These are phyloP conservation scores for Ascochyta koolunga DNA, from an alignment of 2,329 filamentous ascomycete species.

Conservation along the genomic window DNA sequence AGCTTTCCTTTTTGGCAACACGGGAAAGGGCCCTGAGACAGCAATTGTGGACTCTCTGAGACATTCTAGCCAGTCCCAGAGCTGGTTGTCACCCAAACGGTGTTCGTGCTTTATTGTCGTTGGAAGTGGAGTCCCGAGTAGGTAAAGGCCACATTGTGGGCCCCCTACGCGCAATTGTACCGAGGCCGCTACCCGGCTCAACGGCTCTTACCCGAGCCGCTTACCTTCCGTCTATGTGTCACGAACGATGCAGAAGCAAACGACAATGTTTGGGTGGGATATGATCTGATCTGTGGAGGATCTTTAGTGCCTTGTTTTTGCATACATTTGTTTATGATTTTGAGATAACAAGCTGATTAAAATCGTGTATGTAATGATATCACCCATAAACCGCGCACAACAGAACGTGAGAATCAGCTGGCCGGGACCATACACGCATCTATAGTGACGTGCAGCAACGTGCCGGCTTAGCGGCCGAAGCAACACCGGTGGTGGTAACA, in stretches of 20 bases:
- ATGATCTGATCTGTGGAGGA: neutral
- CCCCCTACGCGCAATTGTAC: neutral
- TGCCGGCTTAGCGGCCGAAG: neutral
- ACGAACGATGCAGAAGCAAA: neutral
- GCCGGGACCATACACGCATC: too few species aligned
- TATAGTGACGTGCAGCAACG: neutral
- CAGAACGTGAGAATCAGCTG: neutral
- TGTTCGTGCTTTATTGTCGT: neutral
- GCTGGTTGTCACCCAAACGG: neutral
- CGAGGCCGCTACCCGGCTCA: conserved; percentile 1
- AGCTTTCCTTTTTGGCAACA: neutral
- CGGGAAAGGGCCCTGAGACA: neutral
- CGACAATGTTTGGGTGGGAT: neutral
- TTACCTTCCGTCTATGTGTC: neutral
- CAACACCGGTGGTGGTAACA: neutral
- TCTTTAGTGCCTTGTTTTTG: neutral
- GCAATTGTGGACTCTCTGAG: neutral
- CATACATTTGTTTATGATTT: neutral
- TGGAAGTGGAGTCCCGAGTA: neutral
- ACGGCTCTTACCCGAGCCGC: conserved; percentile 1
- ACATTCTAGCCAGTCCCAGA: neutral
- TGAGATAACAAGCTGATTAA: neutral
- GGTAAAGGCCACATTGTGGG: conserved; percentile 6
- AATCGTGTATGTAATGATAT: neutral
- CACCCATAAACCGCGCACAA: neutral